These are phyloP conservation scores for Cadophora gregata DNA, from an alignment of 2,329 filamentous ascomycete species.

Conservation along the genomic window DNA sequence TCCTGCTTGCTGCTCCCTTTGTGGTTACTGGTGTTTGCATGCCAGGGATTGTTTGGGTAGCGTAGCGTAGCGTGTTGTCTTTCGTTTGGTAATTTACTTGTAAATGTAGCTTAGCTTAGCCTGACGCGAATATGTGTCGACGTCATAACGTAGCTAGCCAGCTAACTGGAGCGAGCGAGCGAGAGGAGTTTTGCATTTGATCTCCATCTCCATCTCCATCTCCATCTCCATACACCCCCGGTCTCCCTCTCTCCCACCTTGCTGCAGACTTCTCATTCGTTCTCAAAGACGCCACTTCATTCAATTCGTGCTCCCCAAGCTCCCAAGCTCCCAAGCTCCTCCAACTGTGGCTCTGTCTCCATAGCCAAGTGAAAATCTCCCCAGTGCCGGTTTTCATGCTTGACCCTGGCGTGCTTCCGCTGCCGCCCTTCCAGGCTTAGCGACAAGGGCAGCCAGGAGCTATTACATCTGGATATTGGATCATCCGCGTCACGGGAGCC, in stretches of 20 bases:
- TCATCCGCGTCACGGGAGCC: slow-evolving; percentile 3
- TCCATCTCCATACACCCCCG: too few relatives aligned
- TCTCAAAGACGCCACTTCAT: not conserved
- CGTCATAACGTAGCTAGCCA: slow-evolving; percentile 1
- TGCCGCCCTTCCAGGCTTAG: too few relatives aligned
- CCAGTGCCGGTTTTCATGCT: not conserved
- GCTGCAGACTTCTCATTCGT: not conserved
- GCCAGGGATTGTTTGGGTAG: too few relatives aligned
- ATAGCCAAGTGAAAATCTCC: not conserved
- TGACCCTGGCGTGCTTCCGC: slow-evolving; percentile 9
- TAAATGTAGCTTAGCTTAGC: not conserved
- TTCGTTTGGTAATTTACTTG: not conserved
- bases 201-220: not conserved
- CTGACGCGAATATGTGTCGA: slow-evolving; percentile 5
- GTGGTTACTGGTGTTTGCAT: not conserved
- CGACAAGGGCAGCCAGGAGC: not conserved
- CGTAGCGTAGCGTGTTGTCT: slow-evolving; percentile 7
- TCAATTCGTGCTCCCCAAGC: not conserved
- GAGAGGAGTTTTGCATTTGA: too few relatives aligned
- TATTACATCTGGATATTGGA: slow-evolving; percentile 8
- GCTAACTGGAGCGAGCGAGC: too few relatives aligned
- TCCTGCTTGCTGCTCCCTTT: slow-evolving; percentile 8
- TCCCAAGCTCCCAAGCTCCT: not conserved
- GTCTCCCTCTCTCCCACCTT: not conserved
- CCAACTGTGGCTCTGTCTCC: not conserved